Conservation (phyloP, 108 stramenopile genomes). For the Ochromonas danica region DNA sequence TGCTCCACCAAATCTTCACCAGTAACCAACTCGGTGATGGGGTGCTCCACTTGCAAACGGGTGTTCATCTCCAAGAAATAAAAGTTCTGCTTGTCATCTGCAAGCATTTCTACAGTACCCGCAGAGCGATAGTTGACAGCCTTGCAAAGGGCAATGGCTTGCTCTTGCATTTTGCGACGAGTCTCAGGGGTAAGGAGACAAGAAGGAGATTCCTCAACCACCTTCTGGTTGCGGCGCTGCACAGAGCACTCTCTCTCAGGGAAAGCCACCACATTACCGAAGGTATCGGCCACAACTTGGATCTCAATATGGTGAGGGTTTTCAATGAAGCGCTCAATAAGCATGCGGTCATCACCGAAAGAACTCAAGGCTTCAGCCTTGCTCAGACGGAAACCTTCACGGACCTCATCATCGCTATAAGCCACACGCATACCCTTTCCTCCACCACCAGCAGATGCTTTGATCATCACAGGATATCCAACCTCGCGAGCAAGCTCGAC, state of each 20-base stretch:
- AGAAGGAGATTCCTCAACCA: slow-evolving; percentile 88
- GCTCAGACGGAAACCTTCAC: slow-evolving; percentile 70
- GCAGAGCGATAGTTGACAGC: slow-evolving; percentile 80
- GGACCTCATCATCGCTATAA: slow-evolving; percentile 69
- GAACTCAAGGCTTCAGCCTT: slow-evolving; percentile 76
- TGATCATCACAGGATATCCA: slow-evolving; percentile 98
- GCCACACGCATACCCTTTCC: slow-evolving; percentile 99
- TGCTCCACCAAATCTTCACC: slow-evolving; percentile 85
- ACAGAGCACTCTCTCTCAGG: slow-evolving; percentile 91
- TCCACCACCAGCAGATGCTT: slow-evolving; percentile 92
- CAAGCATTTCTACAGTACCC: slow-evolving; percentile 95
- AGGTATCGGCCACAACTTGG: slow-evolving; percentile 81
- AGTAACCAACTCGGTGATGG: slow-evolving; percentile 86
- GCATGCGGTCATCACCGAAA: slow-evolving; percentile 89
- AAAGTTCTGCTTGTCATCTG: slow-evolving; percentile 80
- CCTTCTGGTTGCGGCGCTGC: slow-evolving; percentile 97
- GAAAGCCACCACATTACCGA: slow-evolving; percentile 74
- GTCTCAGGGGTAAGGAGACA: slow-evolving; percentile 65
- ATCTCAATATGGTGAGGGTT: slow-evolving; percentile 97
- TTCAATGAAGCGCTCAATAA: slow-evolving; percentile 93
- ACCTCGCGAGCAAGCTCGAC: slow-evolving; percentile 75
- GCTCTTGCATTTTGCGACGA: slow-evolving; percentile 74
- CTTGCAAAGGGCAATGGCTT: slow-evolving; percentile 69
- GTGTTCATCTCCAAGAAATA: slow-evolving; percentile 98
- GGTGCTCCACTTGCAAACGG: slow-evolving; percentile 87